These are phyloP conservation scores for Juglanconis oblonga DNA, from an alignment of 2,329 filamentous ascomycete genomes.

Conservation along the genomic window DNA sequence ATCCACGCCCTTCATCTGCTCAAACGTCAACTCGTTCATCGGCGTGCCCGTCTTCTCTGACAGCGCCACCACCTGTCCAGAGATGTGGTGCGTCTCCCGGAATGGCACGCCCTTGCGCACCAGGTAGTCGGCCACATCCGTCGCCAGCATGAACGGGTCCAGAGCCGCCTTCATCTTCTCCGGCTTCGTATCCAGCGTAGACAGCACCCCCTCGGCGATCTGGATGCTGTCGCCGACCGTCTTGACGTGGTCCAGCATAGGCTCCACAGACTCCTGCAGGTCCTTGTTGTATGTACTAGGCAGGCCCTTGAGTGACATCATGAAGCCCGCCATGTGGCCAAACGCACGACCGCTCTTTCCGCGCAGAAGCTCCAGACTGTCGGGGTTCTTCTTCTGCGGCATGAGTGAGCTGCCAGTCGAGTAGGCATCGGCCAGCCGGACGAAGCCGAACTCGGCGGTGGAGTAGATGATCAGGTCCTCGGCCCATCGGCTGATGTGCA, in stretches of 20 bases:
- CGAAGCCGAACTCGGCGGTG: constrained; percentile 71
- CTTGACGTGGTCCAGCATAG: constrained; percentile 72
- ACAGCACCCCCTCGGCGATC: constrained; percentile 76
- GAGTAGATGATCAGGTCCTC: constrained; percentile 87
- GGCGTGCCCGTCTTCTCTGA: constrained; percentile 62
- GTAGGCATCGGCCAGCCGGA: constrained; percentile 75
- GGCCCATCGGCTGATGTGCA: constrained; percentile 75
- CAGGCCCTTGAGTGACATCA: constrained; percentile 79
- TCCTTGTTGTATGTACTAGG: constrained; percentile 68
- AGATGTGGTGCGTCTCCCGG: constrained; percentile 77
- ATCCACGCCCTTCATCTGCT: constrained; percentile 68
- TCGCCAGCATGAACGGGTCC: constrained; percentile 66
- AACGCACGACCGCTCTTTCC: constrained; percentile 38
- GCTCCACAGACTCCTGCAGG: constrained; percentile 71
- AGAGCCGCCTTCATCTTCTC: constrained; percentile 61
- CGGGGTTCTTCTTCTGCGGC: constrained; percentile 83
- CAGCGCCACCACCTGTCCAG: constrained; percentile 65
- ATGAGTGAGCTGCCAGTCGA: constrained; percentile 73
- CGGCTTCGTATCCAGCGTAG: constrained; percentile 66
- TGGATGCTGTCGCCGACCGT: constrained; percentile 70
- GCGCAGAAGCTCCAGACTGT: constrained; percentile 71
- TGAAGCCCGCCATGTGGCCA: constrained; percentile 47
- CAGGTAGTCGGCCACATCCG: constrained; percentile 64
- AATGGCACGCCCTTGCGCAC: constrained; percentile 70
- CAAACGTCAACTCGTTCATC: constrained; percentile 67